Base-by-base conservation (phyloP, 768 basidiomycete genomes). In the Infundibulicybe gibba region DNA sequence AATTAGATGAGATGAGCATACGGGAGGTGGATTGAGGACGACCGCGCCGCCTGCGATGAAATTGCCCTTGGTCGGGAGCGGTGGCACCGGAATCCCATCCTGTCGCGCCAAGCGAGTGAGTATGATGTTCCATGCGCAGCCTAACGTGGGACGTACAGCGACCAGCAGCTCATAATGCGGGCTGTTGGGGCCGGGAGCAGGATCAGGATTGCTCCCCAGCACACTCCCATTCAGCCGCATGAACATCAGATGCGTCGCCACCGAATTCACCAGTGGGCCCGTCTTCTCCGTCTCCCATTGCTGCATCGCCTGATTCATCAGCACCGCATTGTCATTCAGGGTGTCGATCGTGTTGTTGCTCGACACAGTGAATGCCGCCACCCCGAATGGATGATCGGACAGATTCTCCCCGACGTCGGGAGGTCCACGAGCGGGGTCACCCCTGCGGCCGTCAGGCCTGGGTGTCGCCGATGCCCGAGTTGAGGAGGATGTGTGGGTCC, bases 401-500 rank as follows among this genome's bases (percentile, higher is more conserved):
- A 67, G 52, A 32, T 69, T 64, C 41, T 61, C 50, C 9, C 65
- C 68, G 6, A 71, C 62, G 14, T 48, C 45, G 3, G 65, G 5
- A 67, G 55, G 35, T 65, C 42, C 15, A 64, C 50, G 3, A 61
- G 34, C 1, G 61, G 39, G 9, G 44, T 44, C 33, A 69, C 61
- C 1, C 58, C 58, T 2, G 65, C 38, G 1, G 42, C 31, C 14
- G 47, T 17, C 1, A 68, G 54, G 35, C 48, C 4, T 43, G 45
- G 5, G 44, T 17, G 19, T 63, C 54, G 12, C 70, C 69, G 34
- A 71, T 66, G 4, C 67, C 67, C 3, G 66, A 68, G 38, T 65
- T 61, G 32, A 66, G 20, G 3, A 70, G 54, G 14, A 71, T 58
- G 14, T 54, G 58, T 1, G 70, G 68, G 68, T 71, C 14, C 59